Evolutionary conservation across 495 filamentous ascomycete genomes (phyloP), one percentile per base, ranked within the genome.

Genomic region (Talaromyces liani): DNA sequence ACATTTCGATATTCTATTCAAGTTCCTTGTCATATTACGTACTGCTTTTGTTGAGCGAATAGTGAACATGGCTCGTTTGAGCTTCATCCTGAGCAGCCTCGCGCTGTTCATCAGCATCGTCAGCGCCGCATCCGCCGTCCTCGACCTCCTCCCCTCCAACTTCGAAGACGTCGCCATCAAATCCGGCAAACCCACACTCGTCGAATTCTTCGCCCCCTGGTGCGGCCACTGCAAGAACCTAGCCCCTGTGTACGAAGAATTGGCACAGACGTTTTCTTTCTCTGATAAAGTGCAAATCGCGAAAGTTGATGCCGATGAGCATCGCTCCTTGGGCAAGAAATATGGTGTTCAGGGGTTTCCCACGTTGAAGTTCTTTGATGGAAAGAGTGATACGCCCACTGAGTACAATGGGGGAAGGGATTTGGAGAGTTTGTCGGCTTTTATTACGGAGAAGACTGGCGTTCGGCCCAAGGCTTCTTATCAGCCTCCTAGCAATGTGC

Each of bases 161-260:
- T 97, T 98, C 73, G 92, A 97, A 76, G 77, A 87, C 8, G 82
- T 95, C 60, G 91, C 97, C 64, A 84, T 98, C 34, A 83, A 94
- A 70, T 92, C 90, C 61, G 91, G 91, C 72, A 98, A 96, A 80
- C 95, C 95, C 31, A 92, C 95, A 0, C 86, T 98, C 39, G 94
- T 98, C 64, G 94, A 98, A 73, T 98, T 98, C 84, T 98, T 97
- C 75, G 94, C 94, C 56, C 94, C 94, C 63, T 98, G 94, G 94
- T 98, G 95, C 75, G 95, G 95, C 55, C 91, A 98, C 84, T 98
- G 94, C 90, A 98, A 98, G 82, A 97, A 78, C 65, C 89, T 98
- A 9, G 95, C 93, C 22, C 94, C 94, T 47, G 79, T 94, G 61
- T 98, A 94, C 75, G 94, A 98, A 74, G 90, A 98, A 75, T 86